Base-by-base conservation (phyloP, 2,329 filamentous ascomycete species). In the Keithomyces neogunnii region DNA sequence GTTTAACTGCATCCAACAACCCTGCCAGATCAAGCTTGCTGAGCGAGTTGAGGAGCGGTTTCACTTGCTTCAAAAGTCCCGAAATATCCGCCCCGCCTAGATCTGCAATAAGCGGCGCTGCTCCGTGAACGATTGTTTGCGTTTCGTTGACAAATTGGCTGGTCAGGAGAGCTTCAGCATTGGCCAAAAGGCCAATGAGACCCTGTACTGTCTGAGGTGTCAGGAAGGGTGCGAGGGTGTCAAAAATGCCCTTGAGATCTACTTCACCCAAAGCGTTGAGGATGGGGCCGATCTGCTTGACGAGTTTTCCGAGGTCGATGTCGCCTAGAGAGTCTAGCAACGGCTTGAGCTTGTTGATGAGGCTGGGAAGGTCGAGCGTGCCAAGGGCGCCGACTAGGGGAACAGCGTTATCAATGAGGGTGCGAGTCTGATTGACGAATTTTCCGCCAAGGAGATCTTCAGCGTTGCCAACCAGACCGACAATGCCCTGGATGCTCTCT, bases 81-180 rank as follows among this genome's bases (percentile, higher is more conserved):
- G 61, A 59, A 2, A 74, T 55, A 39, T 74, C 69, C n/a, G 73
- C 59, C 13, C 59, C 59, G 42, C 61, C 59, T 1, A 74, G 60
- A 0, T 64, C 61, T 2, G 57, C 58, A 31, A 73, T 56, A 7
- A 73, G 59, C 0, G 69, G 69, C 8, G 65, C 66, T 0, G 68
- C 69, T 2, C 64, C 69, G 5, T 60, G 60, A 19, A 71, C 64
- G 26, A 71, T 63, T 0, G 63, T 67, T 7, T 70, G 66, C 0
- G 69, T 73, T 45, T 71, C 62, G 47, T 71, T 70, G 57, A 73
- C 70, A 45, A 73, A 72, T 10, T 64, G 62, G 45, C 52, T 50
- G 0, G 63, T 71, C 30, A 72, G 62, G 1, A 72, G 60, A n/a
- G 63, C 58, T 50, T 70, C 68, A 0, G 68, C 69, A 42, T 71